Conservation (phyloP, 2,329 filamentous ascomycete genomes). For the Lasiodiplodia gonubiensis region DNA sequence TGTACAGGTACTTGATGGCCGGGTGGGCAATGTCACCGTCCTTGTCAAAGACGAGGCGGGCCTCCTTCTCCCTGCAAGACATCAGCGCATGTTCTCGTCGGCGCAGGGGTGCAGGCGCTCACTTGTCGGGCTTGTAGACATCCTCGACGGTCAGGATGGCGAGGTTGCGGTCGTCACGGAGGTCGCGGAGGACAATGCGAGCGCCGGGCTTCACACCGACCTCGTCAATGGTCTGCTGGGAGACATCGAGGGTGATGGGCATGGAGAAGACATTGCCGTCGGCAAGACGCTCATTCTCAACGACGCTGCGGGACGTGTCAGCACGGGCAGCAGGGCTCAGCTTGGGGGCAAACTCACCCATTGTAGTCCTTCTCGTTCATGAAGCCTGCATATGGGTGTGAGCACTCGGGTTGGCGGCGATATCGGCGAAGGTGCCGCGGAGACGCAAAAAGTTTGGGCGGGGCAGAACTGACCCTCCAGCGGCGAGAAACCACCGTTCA, state of each 20-base stretch:
- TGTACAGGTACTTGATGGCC: slow-evolving; percentile 87
- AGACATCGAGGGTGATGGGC: slow-evolving; percentile 92
- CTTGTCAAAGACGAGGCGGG: slow-evolving; percentile 85
- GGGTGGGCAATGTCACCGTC: slow-evolving; percentile 84
- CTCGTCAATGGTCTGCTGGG: slow-evolving; percentile 74
- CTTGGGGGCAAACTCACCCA: slow-evolving; percentile 63
- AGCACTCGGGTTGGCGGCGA: slow-evolving; percentile 30
- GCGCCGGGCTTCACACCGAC: slow-evolving; percentile 78
- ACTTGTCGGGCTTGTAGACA: slow-evolving; percentile 96
- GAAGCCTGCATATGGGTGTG: slow-evolving; percentile 69
- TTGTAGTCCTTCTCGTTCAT: slow-evolving; percentile 98
- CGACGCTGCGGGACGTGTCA: slow-evolving; percentile 67
- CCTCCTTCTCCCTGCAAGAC: slow-evolving; percentile 76
- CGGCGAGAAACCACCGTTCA: slow-evolving; percentile 97
- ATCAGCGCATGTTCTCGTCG: slow-evolving; percentile 35
- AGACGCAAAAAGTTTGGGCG: slow-evolving; percentile 18
- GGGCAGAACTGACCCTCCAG: slow-evolving; percentile 75
- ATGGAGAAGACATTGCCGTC: slow-evolving; percentile 94
- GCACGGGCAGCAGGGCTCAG: slow-evolving; percentile 28
- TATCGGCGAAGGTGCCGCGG: slow-evolving; percentile 23
- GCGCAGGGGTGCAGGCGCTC: slow-evolving; percentile 45
- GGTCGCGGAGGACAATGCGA: slow-evolving; percentile 87
- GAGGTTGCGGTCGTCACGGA: slow-evolving; percentile 93
- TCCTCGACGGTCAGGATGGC: slow-evolving; percentile 96
- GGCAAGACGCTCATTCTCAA: slow-evolving; percentile 82